Base-by-base conservation (phyloP, 768 basidiomycete genomes). In the Galerina marginata region DNA sequence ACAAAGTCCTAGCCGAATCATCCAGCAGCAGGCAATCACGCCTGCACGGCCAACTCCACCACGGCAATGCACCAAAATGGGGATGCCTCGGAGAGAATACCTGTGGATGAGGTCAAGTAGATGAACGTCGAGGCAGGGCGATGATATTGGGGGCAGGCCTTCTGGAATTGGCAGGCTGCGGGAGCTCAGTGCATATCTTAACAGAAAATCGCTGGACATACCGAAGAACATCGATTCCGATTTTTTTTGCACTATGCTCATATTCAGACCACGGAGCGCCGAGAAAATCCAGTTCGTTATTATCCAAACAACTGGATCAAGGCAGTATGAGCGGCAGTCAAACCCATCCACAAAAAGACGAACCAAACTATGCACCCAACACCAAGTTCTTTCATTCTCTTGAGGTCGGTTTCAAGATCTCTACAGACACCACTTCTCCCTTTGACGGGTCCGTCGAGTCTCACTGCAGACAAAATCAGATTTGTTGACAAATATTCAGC, bases 31-130 rank as follows among this genome's bases (percentile, higher is more conserved):
- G 2, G 95, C 95, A 46, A 98, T 81, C 25, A 98, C 81, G 1
- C 96, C 96, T 0, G 96, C 96, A 15, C 96, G 85, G 2, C 96
- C 96, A 6, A 99, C 91, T 3, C 96, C 96, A 14, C 96, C 96
- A 15, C 96, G 86, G 71, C 96, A 99, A 67, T 98, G 96, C 11
- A 90, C 91, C 10, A 96, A 82, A 9, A 95, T 82, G 9, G 86
- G 81, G 0, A 84, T 70, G 2, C 95, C 93, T 5, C 76, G 77
- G 3, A 95, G 78, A 0, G 95, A 90, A 68, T 96, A 96, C 4
- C 73, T 72, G 20, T 84, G 73, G 44, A 95, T 88, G 55, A 96
- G 73, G 45, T 81, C 77, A 6, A 81, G 79, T 3, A 99, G 77
- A 56, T 91, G 83, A 0, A 71, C 77, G 69, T 97, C 91, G 33